phyloP scores from a whole-genome alignment of 345 rosid species.

The Passiflora organensis region DNA sequence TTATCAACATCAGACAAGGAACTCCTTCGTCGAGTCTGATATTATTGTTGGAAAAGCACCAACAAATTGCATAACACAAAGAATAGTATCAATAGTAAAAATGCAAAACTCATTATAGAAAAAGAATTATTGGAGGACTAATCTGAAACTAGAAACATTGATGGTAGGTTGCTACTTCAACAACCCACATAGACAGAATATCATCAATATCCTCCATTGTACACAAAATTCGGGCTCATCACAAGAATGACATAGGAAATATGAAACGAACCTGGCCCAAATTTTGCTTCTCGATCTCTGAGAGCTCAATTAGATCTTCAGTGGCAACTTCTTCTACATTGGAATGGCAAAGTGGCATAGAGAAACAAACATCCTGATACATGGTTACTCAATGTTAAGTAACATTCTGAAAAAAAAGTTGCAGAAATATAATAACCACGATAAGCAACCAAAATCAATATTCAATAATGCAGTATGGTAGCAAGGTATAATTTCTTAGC shows the following conservation, averaged over 20 bases:
- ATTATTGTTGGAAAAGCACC: constrained; percentile 23
- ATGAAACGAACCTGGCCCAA: constrained; percentile 78
- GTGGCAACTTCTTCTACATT: constrained; percentile 69
- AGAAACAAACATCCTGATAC: constrained; percentile 67
- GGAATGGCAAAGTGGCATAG: constrained; percentile 90
- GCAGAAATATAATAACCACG: not conserved
- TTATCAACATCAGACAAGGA: constrained; percentile 64
- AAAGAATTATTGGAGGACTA: too few species aligned
- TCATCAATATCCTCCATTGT: too few species aligned
- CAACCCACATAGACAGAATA: too few species aligned
- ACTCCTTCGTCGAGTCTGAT: constrained; percentile 61
- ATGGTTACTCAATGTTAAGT: too few species aligned
- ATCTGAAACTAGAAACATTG: too few species aligned
- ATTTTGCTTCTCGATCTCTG: constrained; percentile 88
- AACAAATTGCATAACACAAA: constrained; percentile 4
- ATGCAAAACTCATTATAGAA: too few species aligned
- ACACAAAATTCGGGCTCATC: not conserved
- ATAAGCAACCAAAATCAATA: not conserved
- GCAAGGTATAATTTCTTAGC: too few species aligned
- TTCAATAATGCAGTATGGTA: too few species aligned
- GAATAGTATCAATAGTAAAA: constrained; percentile 1
- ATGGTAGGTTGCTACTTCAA: too few species aligned
- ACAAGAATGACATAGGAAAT: constrained; percentile 18
- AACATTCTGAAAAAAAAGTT: not conserved
- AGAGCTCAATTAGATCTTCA: constrained; percentile 87